Base-by-base conservation (phyloP, 2,329 filamentous ascomycete genomes). In the Aspergillus costaricaensis region DNA sequence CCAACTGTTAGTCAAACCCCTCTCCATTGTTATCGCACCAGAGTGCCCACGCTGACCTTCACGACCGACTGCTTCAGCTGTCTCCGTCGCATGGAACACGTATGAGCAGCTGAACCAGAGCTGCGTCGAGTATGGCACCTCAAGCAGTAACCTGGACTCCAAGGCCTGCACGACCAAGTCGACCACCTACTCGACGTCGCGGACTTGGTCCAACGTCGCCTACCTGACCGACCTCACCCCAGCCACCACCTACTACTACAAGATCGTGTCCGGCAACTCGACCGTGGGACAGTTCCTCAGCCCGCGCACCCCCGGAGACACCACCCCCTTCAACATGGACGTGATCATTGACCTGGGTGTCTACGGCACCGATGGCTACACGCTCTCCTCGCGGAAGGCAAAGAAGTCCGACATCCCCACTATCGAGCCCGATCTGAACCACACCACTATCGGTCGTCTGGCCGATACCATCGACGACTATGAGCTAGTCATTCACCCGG, bases 201-300 rank as follows among this genome's bases (percentile, higher is more conserved):
- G 83, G 12, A 86, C 84, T 0, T 85, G 77, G 65, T 79, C 79
- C 38, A 82, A 85, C 63, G 74, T 75, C 0, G 84, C 84, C 0
- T 75, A 75, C 2, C 70, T 87, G 36, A 74, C 75, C 0, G 75
- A 68, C 6, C 71, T 87, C 19, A 72, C 71, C 0, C 79, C 85
- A 0, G 83, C 80, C 0, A 85, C 83, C 1, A 85, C 79, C 0
- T 87, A 87, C 71, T 87, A 84, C 75, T 87, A 87, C 76, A 79
- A 84, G 74, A 85, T 86, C 52, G 77, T 76, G 8, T 85, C 83
- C 2, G 81, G 77, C 27, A 87, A 87, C 72, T 84, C 84, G 0
- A 83, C 69, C 4, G 74, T 83, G 8, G 78, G 81, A 36, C 78
- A 82, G 41, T 87, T 87, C 71, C 66, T 83, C 52, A 86, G 82